phyloP scores from a whole-genome alignment of 371 early-diverging fungal species.

The Mortierella sp. region DNA sequence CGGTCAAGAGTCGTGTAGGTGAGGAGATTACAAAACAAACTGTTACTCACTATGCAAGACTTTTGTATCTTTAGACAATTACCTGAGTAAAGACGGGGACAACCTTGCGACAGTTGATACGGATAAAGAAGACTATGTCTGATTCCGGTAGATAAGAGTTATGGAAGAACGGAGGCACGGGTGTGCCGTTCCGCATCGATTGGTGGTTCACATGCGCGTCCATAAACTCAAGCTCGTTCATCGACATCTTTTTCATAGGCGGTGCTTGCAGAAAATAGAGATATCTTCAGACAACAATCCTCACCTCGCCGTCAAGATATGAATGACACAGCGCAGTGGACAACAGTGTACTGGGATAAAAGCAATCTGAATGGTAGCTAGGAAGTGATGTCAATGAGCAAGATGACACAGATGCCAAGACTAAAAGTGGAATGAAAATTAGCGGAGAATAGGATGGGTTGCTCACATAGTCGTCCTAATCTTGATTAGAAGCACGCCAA shows the following conservation, averaged over 20 bases:
- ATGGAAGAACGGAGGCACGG: constrained; percentile 22
- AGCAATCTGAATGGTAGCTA: too few species aligned
- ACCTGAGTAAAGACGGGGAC: constrained; percentile 28
- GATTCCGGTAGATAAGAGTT: constrained; percentile 14
- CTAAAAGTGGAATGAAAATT: too few species aligned
- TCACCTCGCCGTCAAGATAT: background rate
- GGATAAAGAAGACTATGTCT: constrained; percentile 17
- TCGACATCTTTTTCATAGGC: background rate
- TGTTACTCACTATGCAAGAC: too few species aligned
- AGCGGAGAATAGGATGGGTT: too few species aligned
- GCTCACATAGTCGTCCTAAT: too few species aligned
- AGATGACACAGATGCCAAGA: too few species aligned
- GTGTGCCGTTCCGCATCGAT: background rate
- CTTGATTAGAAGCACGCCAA: too few species aligned
- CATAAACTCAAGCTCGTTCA: constrained; percentile 14
- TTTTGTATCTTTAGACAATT: too few species aligned
- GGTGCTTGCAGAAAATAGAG: constrained; percentile 1
- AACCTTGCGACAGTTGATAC: constrained; percentile 1
- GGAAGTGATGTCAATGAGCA: too few species aligned
- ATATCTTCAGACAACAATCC: constrained; percentile 12
- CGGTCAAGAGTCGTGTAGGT: background rate
- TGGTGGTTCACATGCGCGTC: constrained; percentile 11
- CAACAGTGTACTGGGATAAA: too few species aligned
- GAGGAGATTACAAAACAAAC: too few species aligned
- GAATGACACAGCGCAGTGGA: too few species aligned